Conservation (phyloP, 225 moss, liverwort and hornwort species). For the Sphagnum tenellum region DNA sequence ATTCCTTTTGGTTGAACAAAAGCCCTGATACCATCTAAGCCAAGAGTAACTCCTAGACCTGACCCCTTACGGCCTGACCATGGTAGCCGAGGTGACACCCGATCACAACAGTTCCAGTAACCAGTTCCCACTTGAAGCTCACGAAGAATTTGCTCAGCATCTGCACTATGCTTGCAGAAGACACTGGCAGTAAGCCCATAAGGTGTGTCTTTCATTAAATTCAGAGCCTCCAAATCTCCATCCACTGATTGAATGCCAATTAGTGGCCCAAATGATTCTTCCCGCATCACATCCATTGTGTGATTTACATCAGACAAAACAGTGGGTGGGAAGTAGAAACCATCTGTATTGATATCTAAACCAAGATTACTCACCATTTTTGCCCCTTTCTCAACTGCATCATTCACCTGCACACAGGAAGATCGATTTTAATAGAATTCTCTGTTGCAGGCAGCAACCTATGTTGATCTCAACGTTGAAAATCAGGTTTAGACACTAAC, state of each 20-base stretch:
- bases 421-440: too few relatives aligned
- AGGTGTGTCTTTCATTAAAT: constrained; percentile 72
- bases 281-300: constrained; percentile 83
- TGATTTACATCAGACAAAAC: constrained; percentile 83
- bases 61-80: constrained; percentile 95
- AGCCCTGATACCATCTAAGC: constrained; percentile 75
- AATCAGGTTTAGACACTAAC: too few relatives aligned
- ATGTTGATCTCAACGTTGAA: too few relatives aligned
- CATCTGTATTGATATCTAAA: constrained; percentile 28
- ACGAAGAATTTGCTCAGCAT: constrained; percentile 72
- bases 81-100: constrained; percentile 86
- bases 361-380: constrained; percentile 44
- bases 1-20: constrained; percentile 87
- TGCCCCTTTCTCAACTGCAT: constrained; percentile 84
- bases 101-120: constrained; percentile 98
- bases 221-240: constrained; percentile 63
- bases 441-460: too few relatives aligned
- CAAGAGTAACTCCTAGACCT: constrained; percentile 80
- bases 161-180: constrained; percentile 64
- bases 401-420: constrained; percentile 44
- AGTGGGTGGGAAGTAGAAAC: constrained; percentile 92
- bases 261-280: constrained; percentile 89
- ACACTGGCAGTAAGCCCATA: constrained; percentile 93
- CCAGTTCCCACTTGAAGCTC: constrained; percentile 90
- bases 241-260: constrained; percentile 91